phyloP scores from a whole-genome alignment of 768 basidiomycete species.

The Podaxis sp. region DNA sequence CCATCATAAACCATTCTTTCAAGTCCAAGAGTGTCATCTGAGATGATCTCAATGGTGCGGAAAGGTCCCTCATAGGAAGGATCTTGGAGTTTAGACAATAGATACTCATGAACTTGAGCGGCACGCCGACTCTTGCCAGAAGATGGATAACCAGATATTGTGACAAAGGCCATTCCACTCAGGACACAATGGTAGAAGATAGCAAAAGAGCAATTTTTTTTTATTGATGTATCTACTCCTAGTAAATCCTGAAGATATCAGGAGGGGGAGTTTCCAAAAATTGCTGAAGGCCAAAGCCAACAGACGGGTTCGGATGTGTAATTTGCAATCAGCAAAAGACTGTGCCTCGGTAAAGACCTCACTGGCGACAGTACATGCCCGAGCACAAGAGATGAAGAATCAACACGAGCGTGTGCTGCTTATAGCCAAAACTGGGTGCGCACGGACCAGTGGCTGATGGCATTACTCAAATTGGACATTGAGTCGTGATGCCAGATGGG shows the following conservation, averaged over 20 bases:
- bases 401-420: background rate
- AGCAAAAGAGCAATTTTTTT: conserved; percentile 5
- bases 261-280: conserved; percentile 71
- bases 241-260: conserved; percentile 6
- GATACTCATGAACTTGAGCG: conserved; percentile 50
- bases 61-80: conserved; percentile 50
- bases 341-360: conserved; percentile 95
- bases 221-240: background rate
- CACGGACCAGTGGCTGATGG: conserved; percentile 46
- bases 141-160: conserved; percentile 82
- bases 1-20: conserved; percentile 69
- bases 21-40: conserved; percentile 70
- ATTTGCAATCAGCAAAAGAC: conserved; percentile 97
- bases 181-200: background rate
- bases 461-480: conserved; percentile 5
- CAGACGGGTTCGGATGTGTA: conserved; percentile 95
- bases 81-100: conserved; percentile 49
- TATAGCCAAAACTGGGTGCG: conserved; percentile 41
- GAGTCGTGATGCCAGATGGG: background rate
- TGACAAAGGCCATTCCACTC: conserved; percentile 80
- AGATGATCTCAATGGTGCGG: conserved; percentile 46
- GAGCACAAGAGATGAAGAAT: conserved; percentile 82
- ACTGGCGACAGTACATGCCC: conserved; percentile 94
- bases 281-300: conserved; percentile 85
- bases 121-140: conserved; percentile 84